A percentile compares a stretch with the other conserved stretches of the same genome.
phyloP scores from a whole-genome alignment of 2,329 filamentous ascomycete genomes.

The Neopestalotiopsis clavispora region DNA sequence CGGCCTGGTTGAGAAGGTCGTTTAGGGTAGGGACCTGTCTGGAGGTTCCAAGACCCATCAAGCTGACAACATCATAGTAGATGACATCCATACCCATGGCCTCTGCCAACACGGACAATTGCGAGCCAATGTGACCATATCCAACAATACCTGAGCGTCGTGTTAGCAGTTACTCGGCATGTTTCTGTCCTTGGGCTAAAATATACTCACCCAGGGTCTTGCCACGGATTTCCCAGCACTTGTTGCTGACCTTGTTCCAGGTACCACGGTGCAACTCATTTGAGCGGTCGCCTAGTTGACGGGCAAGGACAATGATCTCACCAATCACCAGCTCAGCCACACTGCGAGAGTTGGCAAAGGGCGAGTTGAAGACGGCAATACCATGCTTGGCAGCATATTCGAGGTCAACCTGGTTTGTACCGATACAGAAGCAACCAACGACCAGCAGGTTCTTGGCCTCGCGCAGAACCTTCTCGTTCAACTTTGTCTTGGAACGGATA shows the following conservation, averaged over 20 bases:
- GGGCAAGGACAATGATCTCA: slow-evolving; percentile 89
- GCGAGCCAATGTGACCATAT: slow-evolving; percentile 96
- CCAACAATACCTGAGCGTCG: slow-evolving; percentile 75
- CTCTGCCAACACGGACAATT: slow-evolving; percentile 93
- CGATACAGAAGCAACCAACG: slow-evolving; percentile 98
- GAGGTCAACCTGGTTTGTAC: slow-evolving; percentile 93
- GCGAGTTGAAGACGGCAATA: slow-evolving; percentile 98
- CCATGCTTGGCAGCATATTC: slow-evolving; percentile 81
- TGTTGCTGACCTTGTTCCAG: slow-evolving; percentile 97
- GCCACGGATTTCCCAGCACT: slow-evolving; percentile 97
- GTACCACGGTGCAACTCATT: slow-evolving; percentile 91
- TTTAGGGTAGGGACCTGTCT: slow-evolving; percentile 81
- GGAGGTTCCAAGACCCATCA: slow-evolving; percentile 92
- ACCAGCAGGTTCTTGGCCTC: slow-evolving; percentile 95
- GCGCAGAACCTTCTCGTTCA: slow-evolving; percentile 81
- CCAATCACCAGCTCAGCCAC: slow-evolving; percentile 95
- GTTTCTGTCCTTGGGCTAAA: background rate
- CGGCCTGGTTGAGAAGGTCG: slow-evolving; percentile 75
- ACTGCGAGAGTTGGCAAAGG: slow-evolving; percentile 96
- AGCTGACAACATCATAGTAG: slow-evolving; percentile 92
- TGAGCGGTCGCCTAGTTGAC: slow-evolving; percentile 91
- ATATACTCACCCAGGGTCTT: slow-evolving; percentile 79
- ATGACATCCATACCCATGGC: slow-evolving; percentile 98
- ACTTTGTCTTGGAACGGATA: slow-evolving; percentile 96
- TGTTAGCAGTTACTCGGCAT: background rate